Percentiles rank a stretch among this genome's conserved stretches.
Conservation (phyloP, 2,329 filamentous ascomycete species). For the Emmonsiellopsis sp. region DNA sequence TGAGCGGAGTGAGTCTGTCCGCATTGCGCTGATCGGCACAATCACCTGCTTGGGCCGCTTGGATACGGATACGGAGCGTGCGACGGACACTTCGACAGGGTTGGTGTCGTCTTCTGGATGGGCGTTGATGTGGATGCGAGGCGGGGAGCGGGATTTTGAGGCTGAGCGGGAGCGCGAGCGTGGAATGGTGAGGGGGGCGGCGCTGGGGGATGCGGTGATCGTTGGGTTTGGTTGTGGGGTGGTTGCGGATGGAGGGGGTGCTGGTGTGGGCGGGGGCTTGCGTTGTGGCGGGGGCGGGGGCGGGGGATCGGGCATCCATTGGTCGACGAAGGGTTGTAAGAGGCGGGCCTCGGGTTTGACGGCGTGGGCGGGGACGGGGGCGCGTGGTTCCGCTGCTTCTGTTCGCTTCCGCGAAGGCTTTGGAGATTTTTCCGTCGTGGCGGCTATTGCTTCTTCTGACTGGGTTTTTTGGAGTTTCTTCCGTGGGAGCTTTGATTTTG, state of each 20-base stretch:
- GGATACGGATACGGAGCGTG: conserved; percentile 30
- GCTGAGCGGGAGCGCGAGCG: neutral
- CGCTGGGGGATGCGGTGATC: neutral
- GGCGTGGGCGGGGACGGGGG: neutral
- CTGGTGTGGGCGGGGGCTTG: neutral
- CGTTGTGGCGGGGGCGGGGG: neutral
- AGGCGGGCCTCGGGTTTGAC: neutral
- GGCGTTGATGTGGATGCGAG: conserved; percentile 10
- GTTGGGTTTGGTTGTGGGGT: conserved; percentile 12
- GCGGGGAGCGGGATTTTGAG: conserved; percentile 6
- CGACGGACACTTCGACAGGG: conserved; percentile 29
- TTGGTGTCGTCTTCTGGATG: neutral
- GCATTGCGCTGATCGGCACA: conserved; percentile 23
- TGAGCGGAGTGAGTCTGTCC: conserved; percentile 16
- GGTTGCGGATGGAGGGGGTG: neutral
- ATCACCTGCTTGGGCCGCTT: conserved; percentile 27
- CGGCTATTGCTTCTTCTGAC: neutral
- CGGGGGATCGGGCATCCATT: neutral
- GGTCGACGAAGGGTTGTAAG: neutral
- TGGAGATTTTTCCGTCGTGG: neutral
- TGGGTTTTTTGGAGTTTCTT: neutral
- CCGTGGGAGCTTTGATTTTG: neutral
- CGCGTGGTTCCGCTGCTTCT: neutral
- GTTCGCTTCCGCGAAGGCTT: neutral
- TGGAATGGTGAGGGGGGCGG: neutral